These are phyloP conservation scores for Cercospora zeina DNA, from an alignment of 2,329 filamentous ascomycete genomes.

Conservation along the genomic window DNA sequence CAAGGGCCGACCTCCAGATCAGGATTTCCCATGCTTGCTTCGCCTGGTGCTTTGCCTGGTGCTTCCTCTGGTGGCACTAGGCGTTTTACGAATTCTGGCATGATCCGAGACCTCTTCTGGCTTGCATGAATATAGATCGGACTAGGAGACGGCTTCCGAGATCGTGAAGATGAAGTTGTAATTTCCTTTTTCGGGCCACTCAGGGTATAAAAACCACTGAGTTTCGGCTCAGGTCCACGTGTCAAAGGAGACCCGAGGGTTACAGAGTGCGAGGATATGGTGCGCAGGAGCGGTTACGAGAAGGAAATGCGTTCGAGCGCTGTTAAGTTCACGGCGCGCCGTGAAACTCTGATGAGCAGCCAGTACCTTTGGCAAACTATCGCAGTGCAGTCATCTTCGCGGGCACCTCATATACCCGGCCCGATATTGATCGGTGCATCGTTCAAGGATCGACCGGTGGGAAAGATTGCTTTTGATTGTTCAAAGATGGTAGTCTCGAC, in stretches of 20 bases:
- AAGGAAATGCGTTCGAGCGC: background rate
- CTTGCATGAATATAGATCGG: background rate
- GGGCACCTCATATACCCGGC: background rate
- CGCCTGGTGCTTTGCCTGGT: background rate
- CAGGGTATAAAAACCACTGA: background rate
- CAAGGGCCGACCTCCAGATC: background rate
- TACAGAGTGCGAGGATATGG: background rate
- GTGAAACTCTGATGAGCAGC: background rate
- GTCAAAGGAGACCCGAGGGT: background rate
- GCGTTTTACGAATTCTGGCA: background rate
- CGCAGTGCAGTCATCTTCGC: background rate
- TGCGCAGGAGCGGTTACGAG: background rate
- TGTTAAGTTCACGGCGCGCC: background rate
- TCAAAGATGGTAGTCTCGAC: background rate
- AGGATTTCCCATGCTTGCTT: background rate
- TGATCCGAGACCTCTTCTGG: background rate
- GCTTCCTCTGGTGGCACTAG: background rate
- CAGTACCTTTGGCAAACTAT: too few species aligned
- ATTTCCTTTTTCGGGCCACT: background rate
- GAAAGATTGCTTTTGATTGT: background rate
- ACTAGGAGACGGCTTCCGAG: background rate
- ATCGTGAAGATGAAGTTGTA: background rate
- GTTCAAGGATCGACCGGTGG: background rate
- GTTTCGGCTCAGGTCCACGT: too few species aligned
- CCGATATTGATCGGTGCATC: background rate